Evolutionary conservation across 306 rosid species (phyloP).

Genomic region (Cucurbita pepo): DNA sequence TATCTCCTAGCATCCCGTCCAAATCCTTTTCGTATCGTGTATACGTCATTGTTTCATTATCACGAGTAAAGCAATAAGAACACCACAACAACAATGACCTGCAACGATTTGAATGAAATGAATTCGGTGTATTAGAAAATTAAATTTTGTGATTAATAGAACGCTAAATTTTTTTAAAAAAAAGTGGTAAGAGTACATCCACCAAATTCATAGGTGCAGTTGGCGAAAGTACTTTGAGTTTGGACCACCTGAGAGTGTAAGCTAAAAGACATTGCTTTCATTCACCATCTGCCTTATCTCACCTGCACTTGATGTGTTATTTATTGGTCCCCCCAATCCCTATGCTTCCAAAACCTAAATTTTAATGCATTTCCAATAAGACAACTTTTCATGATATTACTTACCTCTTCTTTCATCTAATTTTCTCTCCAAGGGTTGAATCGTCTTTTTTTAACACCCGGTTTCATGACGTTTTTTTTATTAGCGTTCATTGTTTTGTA

Average conservation of each 20-base stretch:
- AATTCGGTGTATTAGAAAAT: too few species aligned
- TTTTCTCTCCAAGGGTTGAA: background rate
- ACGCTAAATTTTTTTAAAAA: too few species aligned
- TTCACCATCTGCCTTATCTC: slow-evolving; percentile 3
- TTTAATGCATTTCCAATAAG: background rate
- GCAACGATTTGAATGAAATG: too few species aligned
- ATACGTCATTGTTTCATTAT: too few species aligned
- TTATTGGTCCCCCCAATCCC: background rate
- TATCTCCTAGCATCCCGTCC: too few species aligned
- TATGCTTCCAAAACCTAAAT: background rate
- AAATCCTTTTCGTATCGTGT: too few species aligned
- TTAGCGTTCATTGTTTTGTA: too few species aligned
- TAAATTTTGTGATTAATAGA: too few species aligned
- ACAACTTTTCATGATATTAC: background rate
- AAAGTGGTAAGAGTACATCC: background rate
- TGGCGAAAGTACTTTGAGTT: background rate
- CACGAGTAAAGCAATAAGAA: too few species aligned
- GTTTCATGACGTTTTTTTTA: too few species aligned
- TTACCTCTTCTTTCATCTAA: background rate
- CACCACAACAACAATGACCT: too few species aligned
- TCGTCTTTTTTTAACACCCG: background rate
- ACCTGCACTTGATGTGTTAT: background rate
- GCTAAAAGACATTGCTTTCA: slow-evolving; percentile 7
- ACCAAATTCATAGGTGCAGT: slow-evolving; percentile 4
- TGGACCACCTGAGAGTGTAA: slow-evolving; percentile 13